Evolutionary conservation across 2,329 filamentous ascomycete species (phyloP).

Genomic region (Fusarium subtropicale): DNA sequence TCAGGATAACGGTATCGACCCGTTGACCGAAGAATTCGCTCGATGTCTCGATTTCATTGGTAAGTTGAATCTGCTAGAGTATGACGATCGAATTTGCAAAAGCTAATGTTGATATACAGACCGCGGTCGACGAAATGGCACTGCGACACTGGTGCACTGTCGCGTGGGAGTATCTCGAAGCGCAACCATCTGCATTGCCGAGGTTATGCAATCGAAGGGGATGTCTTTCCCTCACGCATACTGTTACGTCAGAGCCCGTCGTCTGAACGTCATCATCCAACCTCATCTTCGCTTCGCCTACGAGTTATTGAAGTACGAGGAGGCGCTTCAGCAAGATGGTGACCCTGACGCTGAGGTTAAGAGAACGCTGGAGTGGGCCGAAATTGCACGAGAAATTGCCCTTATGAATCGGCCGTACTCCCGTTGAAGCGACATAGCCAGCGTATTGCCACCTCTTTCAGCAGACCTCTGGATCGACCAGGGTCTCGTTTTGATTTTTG

Average conservation of each 20-base stretch:
- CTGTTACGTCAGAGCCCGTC: constrained; percentile 91
- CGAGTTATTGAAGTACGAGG: constrained; percentile 96
- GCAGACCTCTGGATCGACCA: not conserved
- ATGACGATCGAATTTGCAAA: not conserved
- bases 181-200: constrained; percentile 98
- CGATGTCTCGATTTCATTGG: constrained; percentile 92
- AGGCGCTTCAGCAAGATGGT: constrained; percentile 71
- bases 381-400: constrained; percentile 89
- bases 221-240: constrained; percentile 93
- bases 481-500: not conserved
- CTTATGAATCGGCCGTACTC: constrained; percentile 96
- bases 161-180: constrained; percentile 95
- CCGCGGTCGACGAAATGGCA: constrained; percentile 78
- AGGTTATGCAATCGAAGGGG: constrained; percentile 86
- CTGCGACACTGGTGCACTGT: constrained; percentile 93
- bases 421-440: constrained; percentile 56
- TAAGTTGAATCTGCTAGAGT: constrained; percentile 61
- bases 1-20: constrained; percentile 97
- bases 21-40: constrained; percentile 85
- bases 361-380: constrained; percentile 91
- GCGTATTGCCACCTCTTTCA: constrained; percentile 1
- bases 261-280: constrained; percentile 98
- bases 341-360: constrained; percentile 61
- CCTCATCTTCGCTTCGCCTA: constrained; percentile 95
- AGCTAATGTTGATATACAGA: constrained; percentile 63